These are phyloP conservation scores for Rhododendron mucronatum DNA, from an alignment of 148 eudicot species.

Conservation along the genomic window DNA sequence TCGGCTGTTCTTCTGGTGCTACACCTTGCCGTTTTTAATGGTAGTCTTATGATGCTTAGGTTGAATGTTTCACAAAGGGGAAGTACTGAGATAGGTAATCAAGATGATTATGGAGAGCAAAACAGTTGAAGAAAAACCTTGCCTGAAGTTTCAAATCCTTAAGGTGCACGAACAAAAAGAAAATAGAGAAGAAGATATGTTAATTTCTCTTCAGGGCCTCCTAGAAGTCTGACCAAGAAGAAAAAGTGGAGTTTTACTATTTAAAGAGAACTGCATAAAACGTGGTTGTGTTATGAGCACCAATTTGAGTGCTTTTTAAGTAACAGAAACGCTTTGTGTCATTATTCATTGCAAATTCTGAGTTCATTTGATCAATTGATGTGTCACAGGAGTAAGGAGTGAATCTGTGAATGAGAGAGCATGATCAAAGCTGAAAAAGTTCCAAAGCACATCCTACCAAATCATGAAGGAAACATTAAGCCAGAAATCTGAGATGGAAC, in stretches of 20 bases:
- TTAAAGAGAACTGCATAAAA: background rate
- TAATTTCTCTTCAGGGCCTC: background rate
- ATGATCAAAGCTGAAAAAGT: background rate
- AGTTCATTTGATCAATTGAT: background rate
- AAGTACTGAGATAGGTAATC: background rate
- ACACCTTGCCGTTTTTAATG: background rate
- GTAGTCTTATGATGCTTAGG: background rate
- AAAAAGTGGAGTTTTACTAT: background rate
- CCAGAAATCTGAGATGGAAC: background rate
- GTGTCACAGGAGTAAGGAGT: background rate
- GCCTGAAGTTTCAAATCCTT: background rate
- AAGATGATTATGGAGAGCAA: background rate
- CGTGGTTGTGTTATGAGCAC: background rate
- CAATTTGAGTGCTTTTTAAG: background rate
- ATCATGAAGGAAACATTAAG: background rate
- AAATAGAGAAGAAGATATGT: background rate
- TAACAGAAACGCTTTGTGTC: background rate
- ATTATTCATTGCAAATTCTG: background rate
- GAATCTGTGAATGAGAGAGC: background rate
- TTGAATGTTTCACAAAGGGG: background rate
- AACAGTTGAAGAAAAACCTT: background rate
- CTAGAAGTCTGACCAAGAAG: background rate
- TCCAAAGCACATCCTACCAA: background rate
- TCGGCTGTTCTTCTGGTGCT: background rate
- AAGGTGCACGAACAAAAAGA: background rate